Conservation (phyloP, 768 basidiomycete genomes). For the Termitomyces sp. region DNA sequence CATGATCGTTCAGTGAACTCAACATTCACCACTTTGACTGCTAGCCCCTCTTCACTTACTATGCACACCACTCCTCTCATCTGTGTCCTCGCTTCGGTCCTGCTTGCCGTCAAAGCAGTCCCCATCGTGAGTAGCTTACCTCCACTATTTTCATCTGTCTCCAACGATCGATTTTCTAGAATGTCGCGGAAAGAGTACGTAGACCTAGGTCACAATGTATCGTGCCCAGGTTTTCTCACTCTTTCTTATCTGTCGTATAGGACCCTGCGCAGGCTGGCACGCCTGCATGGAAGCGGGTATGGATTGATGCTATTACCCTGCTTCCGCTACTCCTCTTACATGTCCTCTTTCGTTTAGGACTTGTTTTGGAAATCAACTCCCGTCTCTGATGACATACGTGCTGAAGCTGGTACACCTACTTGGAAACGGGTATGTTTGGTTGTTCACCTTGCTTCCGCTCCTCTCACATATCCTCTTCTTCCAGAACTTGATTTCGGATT, state of each 20-base stretch:
- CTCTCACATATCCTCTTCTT: neutral
- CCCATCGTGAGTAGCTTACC: slow-evolving; percentile 10
- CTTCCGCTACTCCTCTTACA: neutral
- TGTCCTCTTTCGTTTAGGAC: neutral
- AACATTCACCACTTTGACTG: slow-evolving; percentile 4
- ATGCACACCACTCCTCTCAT: slow-evolving; percentile 12
- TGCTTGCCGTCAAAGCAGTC: slow-evolving; percentile 10
- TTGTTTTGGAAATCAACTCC: neutral
- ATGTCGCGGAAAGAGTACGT: slow-evolving; percentile 3
- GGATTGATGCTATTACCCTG: neutral
- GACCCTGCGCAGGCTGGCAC: neutral
- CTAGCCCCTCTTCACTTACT: slow-evolving; percentile 1
- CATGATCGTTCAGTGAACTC: slow-evolving; percentile 5
- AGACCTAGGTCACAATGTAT: neutral
- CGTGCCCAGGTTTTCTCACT: neutral
- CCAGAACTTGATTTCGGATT: neutral
- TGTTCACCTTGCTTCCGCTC: neutral
- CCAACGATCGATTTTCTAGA: neutral
- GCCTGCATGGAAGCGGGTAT: slow-evolving; percentile 3
- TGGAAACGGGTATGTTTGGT: slow-evolving; percentile 1
- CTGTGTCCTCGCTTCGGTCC: slow-evolving; percentile 8
- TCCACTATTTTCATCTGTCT: neutral
- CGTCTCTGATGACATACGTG: neutral
- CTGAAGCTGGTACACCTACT: neutral
- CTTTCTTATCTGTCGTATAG: neutral